A percentile compares a stretch with the other conserved stretches of the same genome.
Evolutionary conservation across 2,329 filamentous ascomycete genomes (phyloP).

Genomic region (Hirsutella rhossiliensis): DNA sequence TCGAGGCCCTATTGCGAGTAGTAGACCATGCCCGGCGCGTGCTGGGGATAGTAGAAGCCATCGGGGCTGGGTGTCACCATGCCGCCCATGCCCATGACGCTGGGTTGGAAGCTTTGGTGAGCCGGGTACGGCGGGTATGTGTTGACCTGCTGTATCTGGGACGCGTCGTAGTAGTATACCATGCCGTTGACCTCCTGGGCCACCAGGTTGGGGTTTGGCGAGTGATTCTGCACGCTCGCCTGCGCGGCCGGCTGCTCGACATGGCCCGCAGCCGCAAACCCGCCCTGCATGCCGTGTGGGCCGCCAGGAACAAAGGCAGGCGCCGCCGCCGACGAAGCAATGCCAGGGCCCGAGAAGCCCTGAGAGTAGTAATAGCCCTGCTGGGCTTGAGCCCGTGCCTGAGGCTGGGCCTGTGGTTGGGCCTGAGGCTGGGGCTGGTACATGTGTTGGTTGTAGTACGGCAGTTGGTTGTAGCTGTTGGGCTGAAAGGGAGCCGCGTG

Average conservation of each 20-base stretch:
- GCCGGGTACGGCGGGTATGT: conserved; percentile 35
- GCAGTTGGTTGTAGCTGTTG: conserved; percentile 46
- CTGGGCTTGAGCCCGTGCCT: conserved; percentile 24
- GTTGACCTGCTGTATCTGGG: conserved; percentile 50
- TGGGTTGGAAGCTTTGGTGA: conserved; percentile 40
- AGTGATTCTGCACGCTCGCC: conserved; percentile 12
- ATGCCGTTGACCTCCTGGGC: conserved; percentile 92
- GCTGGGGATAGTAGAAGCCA: conserved; percentile 59
- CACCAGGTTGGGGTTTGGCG: conserved; percentile 35
- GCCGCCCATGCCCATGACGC: conserved; percentile 59
- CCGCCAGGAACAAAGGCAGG: conserved; percentile 45
- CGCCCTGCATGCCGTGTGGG: conserved; percentile 31
- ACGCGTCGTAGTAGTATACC: conserved; percentile 85
- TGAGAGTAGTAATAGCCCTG: conserved; percentile 60
- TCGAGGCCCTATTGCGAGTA: conserved; percentile 42
- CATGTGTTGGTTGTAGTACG: conserved; percentile 43
- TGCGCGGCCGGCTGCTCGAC: conserved; percentile 22
- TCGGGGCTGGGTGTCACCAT: conserved; percentile 64
- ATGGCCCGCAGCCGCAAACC: conserved; percentile 30
- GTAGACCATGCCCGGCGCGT: conserved; percentile 44
- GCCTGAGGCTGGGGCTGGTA: conserved; percentile 10
- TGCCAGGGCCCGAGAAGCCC: conserved; percentile 33
- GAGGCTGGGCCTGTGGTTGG: background rate
- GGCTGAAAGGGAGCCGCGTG: conserved; percentile 87
- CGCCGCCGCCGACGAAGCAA: conserved; percentile 36